Evolutionary conservation across 1,284 basidiomycete genomes (phyloP).

Genomic region (Pyrrhoderma noxium): DNA sequence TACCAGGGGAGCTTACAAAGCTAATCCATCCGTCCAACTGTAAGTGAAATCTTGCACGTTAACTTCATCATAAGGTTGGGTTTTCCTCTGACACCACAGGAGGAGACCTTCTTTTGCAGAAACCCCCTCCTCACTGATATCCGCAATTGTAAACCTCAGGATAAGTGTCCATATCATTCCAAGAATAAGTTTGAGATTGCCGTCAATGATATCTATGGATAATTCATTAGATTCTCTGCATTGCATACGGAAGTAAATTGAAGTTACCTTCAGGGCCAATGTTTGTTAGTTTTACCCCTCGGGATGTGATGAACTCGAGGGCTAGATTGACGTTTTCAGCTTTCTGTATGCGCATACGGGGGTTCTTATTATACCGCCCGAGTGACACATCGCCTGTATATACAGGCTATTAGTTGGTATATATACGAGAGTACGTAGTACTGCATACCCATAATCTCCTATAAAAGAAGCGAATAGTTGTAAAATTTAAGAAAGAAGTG

Average conservation of each 20-base stretch:
- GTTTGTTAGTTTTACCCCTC: conserved; percentile 95
- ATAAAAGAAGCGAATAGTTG: conserved; percentile 6
- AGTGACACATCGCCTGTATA: conserved; percentile 78
- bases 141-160: conserved; percentile 93
- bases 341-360: conserved; percentile 91
- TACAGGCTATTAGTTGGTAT: conserved; percentile 9
- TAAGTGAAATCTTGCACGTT: conserved; percentile 89
- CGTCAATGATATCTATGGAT: conserved; percentile 86
- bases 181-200: conserved; percentile 93
- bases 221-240: background rate
- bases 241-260: background rate
- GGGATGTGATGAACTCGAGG: conserved; percentile 88
- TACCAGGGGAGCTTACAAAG: conserved; percentile 50
- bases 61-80: conserved; percentile 85
- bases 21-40: conserved; percentile 92
- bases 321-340: conserved; percentile 98
- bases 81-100: conserved; percentile 97
- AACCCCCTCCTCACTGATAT: conserved; percentile 96
- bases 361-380: conserved; percentile 86
- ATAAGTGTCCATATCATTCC: conserved; percentile 99
- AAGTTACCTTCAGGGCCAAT: conserved; percentile 85
- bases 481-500: background rate
- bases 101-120: conserved; percentile 95
- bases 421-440: background rate
- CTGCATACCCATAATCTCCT: conserved; percentile 87